phyloP scores from a whole-genome alignment of 2,329 filamentous ascomycete species.

The Pseudogymnoascus sp. region DNA sequence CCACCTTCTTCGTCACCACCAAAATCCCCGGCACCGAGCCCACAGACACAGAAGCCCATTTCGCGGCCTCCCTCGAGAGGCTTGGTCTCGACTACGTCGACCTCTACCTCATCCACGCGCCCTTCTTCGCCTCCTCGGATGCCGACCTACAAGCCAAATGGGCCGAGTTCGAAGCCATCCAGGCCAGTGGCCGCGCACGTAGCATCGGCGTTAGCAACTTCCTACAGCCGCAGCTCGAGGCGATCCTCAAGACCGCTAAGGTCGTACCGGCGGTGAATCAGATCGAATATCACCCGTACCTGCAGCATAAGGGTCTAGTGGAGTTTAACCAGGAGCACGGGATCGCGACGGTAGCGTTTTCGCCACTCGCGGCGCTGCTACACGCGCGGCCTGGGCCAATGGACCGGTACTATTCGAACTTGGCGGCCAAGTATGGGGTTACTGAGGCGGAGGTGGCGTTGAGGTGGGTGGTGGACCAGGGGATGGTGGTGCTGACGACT shows the following conservation, averaged over 20 bases:
- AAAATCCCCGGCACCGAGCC: slow-evolving; percentile 40
- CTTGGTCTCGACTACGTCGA: slow-evolving; percentile 66
- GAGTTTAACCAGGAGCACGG: slow-evolving; percentile 48
- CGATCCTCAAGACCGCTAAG: slow-evolving; percentile 50
- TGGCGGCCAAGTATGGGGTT: slow-evolving; percentile 53
- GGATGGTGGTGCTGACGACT: slow-evolving; percentile 51
- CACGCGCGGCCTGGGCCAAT: slow-evolving; percentile 46
- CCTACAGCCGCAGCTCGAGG: slow-evolving; percentile 46
- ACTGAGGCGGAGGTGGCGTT: slow-evolving; percentile 48
- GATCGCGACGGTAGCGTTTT: slow-evolving; percentile 51
- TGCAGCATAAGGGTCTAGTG: slow-evolving; percentile 56
- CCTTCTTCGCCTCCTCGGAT: slow-evolving; percentile 42
- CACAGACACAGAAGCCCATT: slow-evolving; percentile 37
- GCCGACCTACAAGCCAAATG: slow-evolving; percentile 51
- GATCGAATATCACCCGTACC: slow-evolving; percentile 73
- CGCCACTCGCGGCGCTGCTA: slow-evolving; percentile 45
- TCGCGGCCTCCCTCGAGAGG: slow-evolving; percentile 54
- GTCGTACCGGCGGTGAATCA: slow-evolving; percentile 66
- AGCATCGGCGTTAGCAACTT: slow-evolving; percentile 79
- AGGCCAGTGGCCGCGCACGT: slow-evolving; percentile 55
- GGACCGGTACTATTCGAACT: slow-evolving; percentile 40
- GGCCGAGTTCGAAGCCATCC: slow-evolving; percentile 58
- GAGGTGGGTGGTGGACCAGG: slow-evolving; percentile 54
- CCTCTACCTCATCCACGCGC: slow-evolving; percentile 58
- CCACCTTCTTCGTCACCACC: slow-evolving; percentile 61